These are phyloP conservation scores for Penicillium capsulatum DNA, from an alignment of 2,329 filamentous ascomycete genomes.

Conservation along the genomic window DNA sequence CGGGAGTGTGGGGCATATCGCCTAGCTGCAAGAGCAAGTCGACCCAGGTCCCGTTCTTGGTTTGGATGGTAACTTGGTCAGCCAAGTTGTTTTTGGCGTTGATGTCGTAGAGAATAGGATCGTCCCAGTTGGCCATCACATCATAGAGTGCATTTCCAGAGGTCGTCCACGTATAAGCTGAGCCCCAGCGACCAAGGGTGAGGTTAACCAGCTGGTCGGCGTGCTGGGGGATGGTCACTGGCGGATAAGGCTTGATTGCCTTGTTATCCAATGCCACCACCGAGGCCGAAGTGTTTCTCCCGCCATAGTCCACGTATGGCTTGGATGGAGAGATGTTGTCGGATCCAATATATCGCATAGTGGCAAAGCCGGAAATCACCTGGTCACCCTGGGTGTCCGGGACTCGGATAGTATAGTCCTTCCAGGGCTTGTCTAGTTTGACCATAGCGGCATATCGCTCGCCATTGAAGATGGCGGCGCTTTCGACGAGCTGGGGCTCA, in stretches of 20 bases:
- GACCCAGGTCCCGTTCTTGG: conserved; percentile 39
- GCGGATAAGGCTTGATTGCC: conserved; percentile 21
- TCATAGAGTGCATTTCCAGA: conserved; percentile 25
- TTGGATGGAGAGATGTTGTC: conserved; percentile 29
- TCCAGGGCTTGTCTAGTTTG: conserved; percentile 13
- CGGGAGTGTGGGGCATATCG: conserved; percentile 17
- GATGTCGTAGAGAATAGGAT: conserved; percentile 33
- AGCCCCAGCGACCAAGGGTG: conserved; percentile 26
- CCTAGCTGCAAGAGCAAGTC: conserved; percentile 35
- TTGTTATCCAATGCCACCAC: conserved; percentile 8
- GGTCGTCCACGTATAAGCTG: conserved; percentile 31
- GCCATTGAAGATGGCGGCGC: conserved; percentile 33
- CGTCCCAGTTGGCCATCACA: conserved; percentile 28
- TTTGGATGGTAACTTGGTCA: conserved; percentile 28
- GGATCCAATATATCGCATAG: conserved; percentile 43
- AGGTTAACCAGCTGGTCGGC: conserved; percentile 47
- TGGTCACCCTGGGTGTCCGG: conserved; percentile 43
- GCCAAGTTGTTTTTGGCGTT: conserved; percentile 24
- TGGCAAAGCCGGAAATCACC: conserved; percentile 50
- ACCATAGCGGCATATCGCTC: conserved; percentile 40
- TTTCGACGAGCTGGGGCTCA: conserved; percentile 37
- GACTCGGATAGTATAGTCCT: conserved; percentile 12
- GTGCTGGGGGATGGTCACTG: conserved; percentile 48
- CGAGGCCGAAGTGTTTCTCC: conserved; percentile 13
- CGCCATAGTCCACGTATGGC: conserved; percentile 14